These are phyloP conservation scores for Ramularia endophylla DNA, from an alignment of 2,329 filamentous ascomycete genomes.

Conservation along the genomic window DNA sequence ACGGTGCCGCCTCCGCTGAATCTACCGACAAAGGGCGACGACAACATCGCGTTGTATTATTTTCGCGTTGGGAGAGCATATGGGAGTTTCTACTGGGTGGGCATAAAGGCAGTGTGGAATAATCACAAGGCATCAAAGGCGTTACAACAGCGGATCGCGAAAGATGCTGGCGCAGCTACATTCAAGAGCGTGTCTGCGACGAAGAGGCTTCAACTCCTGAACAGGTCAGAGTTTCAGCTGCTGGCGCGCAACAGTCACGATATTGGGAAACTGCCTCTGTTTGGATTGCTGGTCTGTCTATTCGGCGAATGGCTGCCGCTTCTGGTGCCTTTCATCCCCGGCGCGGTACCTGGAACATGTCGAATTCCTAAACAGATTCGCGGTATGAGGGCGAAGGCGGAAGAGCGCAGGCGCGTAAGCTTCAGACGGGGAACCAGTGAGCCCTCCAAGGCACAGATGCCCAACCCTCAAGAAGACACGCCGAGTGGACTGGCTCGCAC, in stretches of 20 bases:
- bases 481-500: slow-evolving; percentile 42
- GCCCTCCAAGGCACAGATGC: slow-evolving; percentile 56
- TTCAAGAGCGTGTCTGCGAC: not conserved
- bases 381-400: slow-evolving; percentile 49
- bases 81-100: slow-evolving; percentile 78
- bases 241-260: slow-evolving; percentile 64
- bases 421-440: slow-evolving; percentile 59
- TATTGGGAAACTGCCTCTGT: slow-evolving; percentile 68
- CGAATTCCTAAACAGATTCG: slow-evolving; percentile 71
- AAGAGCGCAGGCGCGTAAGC: slow-evolving; percentile 47
- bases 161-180: slow-evolving; percentile 4
- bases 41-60: slow-evolving; percentile 49
- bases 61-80: slow-evolving; percentile 68
- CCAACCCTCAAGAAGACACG: slow-evolving; percentile 26
- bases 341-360: slow-evolving; percentile 74
- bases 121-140: slow-evolving; percentile 51
- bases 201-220: slow-evolving; percentile 32
- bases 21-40: slow-evolving; percentile 51
- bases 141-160: slow-evolving; percentile 43
- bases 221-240: slow-evolving; percentile 66
- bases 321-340: slow-evolving; percentile 63
- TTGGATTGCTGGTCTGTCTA: slow-evolving; percentile 66
- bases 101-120: slow-evolving; percentile 65
- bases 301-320: slow-evolving; percentile 85
- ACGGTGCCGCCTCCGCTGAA: slow-evolving; percentile 67